Evolutionary conservation across 2,329 filamentous ascomycete genomes (phyloP), one percentile per base, ranked within the genome.

Genomic region (Penicillium sp.): DNA sequence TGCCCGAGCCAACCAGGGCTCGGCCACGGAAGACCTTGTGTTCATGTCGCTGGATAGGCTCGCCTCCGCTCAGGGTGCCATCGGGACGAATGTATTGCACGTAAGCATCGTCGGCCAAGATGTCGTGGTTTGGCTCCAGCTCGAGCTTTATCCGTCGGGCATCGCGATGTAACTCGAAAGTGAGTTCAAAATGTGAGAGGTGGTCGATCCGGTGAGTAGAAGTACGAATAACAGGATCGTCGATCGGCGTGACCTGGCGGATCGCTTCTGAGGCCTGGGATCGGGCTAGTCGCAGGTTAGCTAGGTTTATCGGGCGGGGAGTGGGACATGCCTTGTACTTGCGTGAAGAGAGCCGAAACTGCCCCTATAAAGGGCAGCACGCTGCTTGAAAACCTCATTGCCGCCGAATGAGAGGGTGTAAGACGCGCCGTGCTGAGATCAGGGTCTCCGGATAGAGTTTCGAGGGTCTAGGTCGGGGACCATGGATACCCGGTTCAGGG

Each of bases 91-190:
- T 70, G 65, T 89, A 86, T 33, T 84, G 81, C 42, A 98, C 76
- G 44, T 80, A 81, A 7, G 91, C 87, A 60, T 86, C 84, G 13
- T 89, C 80, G 47, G 86, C 81, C 40, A 98, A 77, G 50, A 97
- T 84, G 71, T 97, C 89, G 73, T 95, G 83, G 67, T 97, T 97
- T 3, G 93, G 93, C 66, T 93, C 84, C 42, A 98, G 79, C 47
- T 81, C 80, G 45, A 98, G 79, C 57, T 89, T 88, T 62, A 97
- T 77, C 58, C 83, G 81, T 56, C 90, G 80, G 52, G 79, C 74
- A 46, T 80, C 78, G 52, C 81, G 75, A 63, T 87, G 83, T 31
- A 95, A 74, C 49, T 82, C 77, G 68, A 98, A 96, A 27, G 82
- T 84, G 54, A 98, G 75, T 62, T 95, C 88, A 69, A 98, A 98